Evolutionary conservation across 139 green algal species (phyloP).

Genomic region (Tetraselmis chui): DNA sequence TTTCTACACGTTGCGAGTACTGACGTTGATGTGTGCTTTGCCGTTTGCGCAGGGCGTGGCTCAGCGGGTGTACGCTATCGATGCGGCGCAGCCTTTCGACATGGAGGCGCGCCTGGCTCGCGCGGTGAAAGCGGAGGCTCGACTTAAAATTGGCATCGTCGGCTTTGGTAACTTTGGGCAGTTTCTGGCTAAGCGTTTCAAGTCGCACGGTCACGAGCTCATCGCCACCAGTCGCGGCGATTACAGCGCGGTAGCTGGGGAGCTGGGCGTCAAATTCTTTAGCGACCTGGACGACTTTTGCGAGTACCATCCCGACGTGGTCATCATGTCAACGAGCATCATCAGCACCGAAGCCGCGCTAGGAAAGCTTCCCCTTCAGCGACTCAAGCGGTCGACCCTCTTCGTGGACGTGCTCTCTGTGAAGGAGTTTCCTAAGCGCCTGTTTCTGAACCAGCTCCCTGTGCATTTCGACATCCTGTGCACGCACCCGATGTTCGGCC

Average conservation of each 20-base stretch:
- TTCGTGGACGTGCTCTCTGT: slow-evolving; percentile 98
- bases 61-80: slow-evolving; percentile 48
- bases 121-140: slow-evolving; percentile 29
- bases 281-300: slow-evolving; percentile 88
- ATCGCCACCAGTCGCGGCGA: slow-evolving; percentile 72
- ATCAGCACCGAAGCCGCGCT: slow-evolving; percentile 82
- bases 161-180: slow-evolving; percentile 98
- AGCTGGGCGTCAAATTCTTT: slow-evolving; percentile 85
- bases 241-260: slow-evolving; percentile 60
- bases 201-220: slow-evolving; percentile 75
- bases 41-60: too few species aligned
- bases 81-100: slow-evolving; percentile 83
- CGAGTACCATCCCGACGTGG: slow-evolving; percentile 95
- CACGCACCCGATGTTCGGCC: slow-evolving; percentile 99
- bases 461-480: slow-evolving; percentile 93
- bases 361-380: slow-evolving; percentile 65
- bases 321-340: slow-evolving; percentile 88
- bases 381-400: slow-evolving; percentile 86
- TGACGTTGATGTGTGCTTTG: too few species aligned
- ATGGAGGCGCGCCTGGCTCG: slow-evolving; percentile 52
- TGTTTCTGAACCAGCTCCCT: slow-evolving; percentile 71
- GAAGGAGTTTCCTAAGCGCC: slow-evolving; percentile 94
- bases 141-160: slow-evolving; percentile 87
- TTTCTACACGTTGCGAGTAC: too few species aligned
- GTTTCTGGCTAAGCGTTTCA: slow-evolving; percentile 86